Evolutionary conservation across 306 rosid genomes (phyloP), one percentile per base, ranked within the genome.

Genomic region (Chamaecrista fasciculata): DNA sequence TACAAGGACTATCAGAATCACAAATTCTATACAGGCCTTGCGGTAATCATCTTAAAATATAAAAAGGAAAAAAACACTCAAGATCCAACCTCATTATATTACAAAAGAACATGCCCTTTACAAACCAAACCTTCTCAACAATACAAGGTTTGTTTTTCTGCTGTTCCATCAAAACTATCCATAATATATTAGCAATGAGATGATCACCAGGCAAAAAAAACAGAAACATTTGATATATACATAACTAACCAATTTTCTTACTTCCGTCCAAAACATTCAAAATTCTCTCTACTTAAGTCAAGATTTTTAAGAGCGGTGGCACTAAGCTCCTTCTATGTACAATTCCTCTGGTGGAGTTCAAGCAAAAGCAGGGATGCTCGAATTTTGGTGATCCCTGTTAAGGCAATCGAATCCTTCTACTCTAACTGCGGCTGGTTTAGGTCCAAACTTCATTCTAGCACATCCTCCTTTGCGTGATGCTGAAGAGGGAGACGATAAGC

Each of bases 341-440:
- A 91, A 75, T 83, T 85, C 63, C 66, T 70, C 80, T 28, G 72
- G 58, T 78, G 82, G 57, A 67, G 72, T 85, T 79, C 82, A 91
- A 9, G 96, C 97, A 47, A 91, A 67, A 39, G 87, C 88, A 67
- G 91, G 83, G 88, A 89, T 80, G 82, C 97, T 75, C 2, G 97
- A 91, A 84, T 80, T 91, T 78, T 85, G 94, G 78, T 84, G 74
- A 83, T 91, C 97, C 91, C 87, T 83, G 62, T 76, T 85, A 71
- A 85, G 97, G 70, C 96, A 88, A 71, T 91, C 96, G 7, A 91
- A 91, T 70, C 97, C 97, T 78, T 91, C 97, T 82, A 91, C 88
- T 84, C 97, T 91, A 91, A 89, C 97, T 24, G 88, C 79, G n/a
- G 91, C 91, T 0, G 94, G 94, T 71, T 87, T 89, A 43, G 71